phyloP scores from a whole-genome alignment of 495 filamentous ascomycete genomes.

The Neurospora africana region DNA sequence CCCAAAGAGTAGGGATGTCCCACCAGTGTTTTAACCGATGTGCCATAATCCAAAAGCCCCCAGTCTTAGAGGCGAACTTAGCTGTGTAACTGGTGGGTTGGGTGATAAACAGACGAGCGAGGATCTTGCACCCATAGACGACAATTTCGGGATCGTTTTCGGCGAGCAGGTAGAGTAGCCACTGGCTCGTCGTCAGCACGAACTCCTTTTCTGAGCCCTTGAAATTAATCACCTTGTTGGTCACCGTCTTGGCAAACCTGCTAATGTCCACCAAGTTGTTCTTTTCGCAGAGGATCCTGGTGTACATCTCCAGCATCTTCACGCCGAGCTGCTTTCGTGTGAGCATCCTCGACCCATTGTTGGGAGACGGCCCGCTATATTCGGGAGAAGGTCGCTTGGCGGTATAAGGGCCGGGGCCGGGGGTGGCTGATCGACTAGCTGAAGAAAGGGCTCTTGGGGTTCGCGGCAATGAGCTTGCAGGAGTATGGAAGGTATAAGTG shows the following conservation, averaged over 20 bases:
- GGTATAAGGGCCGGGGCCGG: slow-evolving; percentile 18
- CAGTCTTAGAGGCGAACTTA: slow-evolving; percentile 76
- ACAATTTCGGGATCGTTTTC: slow-evolving; percentile 80
- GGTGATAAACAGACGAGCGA: slow-evolving; percentile 72
- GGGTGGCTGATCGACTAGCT: slow-evolving; percentile 26
- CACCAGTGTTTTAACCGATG: slow-evolving; percentile 78
- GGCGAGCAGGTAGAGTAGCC: slow-evolving; percentile 87
- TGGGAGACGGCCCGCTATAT: slow-evolving; percentile 5
- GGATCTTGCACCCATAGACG: slow-evolving; percentile 68
- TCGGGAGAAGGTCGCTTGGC: slow-evolving; percentile 24
- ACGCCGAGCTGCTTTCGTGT: slow-evolving; percentile 57
- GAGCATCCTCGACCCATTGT: slow-evolving; percentile 20
- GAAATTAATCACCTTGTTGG: slow-evolving; percentile 67
- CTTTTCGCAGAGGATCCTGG: slow-evolving; percentile 69
- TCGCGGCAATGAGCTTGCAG: slow-evolving; percentile 35
- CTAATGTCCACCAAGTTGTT: slow-evolving; percentile 55
- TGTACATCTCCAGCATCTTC: slow-evolving; percentile 70
- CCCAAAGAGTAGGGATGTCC: slow-evolving; percentile 77
- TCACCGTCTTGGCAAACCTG: slow-evolving; percentile 90
- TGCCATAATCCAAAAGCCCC: slow-evolving; percentile 77
- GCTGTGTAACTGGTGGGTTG: slow-evolving; percentile 70
- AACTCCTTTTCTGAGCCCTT: slow-evolving; percentile 10
- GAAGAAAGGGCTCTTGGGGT: slow-evolving; percentile 38
- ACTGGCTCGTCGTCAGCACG: slow-evolving; percentile 49
- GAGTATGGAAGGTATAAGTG: slow-evolving; percentile 79